Base-by-base conservation (phyloP, 1,284 basidiomycete genomes). In the Gymnopus androsaceus region DNA sequence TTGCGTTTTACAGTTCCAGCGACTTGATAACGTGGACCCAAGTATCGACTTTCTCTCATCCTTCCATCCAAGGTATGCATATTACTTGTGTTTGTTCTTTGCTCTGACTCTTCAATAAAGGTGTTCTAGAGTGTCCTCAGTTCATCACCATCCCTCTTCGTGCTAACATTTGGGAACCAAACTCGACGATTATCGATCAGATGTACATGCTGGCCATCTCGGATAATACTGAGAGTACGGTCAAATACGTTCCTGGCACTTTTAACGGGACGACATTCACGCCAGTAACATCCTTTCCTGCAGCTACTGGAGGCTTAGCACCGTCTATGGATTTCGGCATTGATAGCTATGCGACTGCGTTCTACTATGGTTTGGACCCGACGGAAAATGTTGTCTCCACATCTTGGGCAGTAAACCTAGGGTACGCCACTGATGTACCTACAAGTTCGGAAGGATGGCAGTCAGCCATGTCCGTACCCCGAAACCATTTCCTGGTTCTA, bases 331-430 rank as follows among this genome's bases (percentile, higher is more conserved):
- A 75, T 58, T 76, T 73, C 55, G 71, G 60, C 51, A 74, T 72
- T 59, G 74, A 76, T 64, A 70, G 67, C 42, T 75, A 74, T 59
- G 74, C 72, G 12, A 70, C 69, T 17, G 69, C 72, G 59, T 72
- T 70, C 59, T 75, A 69, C 64, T 64, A 63, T 58, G 67, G 67
- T 44, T 60, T 61, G 8, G 31, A 33, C 31, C 61, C 63, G 15
- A 59, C 64, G 42, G 38, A 33, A n/a, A 57, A 62, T 51, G 58
- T 67, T 15, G 62, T 72, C 52, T 64, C 61, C 25, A 68, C 74
- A 25, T 67, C 62, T 3, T 76, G 74, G 74, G 72, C 72, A 27
- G 67, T 61, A 61, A 76, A 76, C 64, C 73, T 71, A 72, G 67
- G 72, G 61, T 75, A 76, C 65, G 64, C 69, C 33, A 57, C 72